Evolutionary conservation across 1,284 basidiomycete species (phyloP).

Genomic region (Phlebopus sp.): DNA sequence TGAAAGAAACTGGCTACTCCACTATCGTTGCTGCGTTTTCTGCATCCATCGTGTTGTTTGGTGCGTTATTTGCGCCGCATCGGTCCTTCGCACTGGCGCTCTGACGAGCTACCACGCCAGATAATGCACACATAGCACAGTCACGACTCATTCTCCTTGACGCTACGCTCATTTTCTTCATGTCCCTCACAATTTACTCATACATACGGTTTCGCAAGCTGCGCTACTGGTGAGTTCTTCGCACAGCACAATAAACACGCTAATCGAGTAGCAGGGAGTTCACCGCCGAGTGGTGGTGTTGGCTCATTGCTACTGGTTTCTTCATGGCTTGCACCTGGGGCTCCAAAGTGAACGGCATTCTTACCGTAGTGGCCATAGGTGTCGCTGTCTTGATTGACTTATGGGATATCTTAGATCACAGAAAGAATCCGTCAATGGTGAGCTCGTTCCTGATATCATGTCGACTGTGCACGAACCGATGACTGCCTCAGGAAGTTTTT

Average conservation of each 20-base stretch:
- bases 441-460: slow-evolving; percentile 24
- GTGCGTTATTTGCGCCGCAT: slow-evolving; percentile 43
- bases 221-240: slow-evolving; percentile 71
- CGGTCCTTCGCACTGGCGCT: neutral
- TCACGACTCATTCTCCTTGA: slow-evolving; percentile 96
- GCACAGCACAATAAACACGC: neutral
- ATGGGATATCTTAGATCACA: slow-evolving; percentile 92
- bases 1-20: slow-evolving; percentile 97
- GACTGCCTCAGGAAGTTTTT: slow-evolving; percentile 72
- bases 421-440: slow-evolving; percentile 82
- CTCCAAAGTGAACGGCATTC: slow-evolving; percentile 96
- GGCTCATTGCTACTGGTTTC: slow-evolving; percentile 88
- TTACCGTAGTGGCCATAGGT: slow-evolving; percentile 90
- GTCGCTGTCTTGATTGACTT: slow-evolving; percentile 90
- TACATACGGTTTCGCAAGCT: slow-evolving; percentile 96
- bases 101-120: slow-evolving; percentile 40
- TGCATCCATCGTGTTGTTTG: slow-evolving; percentile 82
- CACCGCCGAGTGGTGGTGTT: slow-evolving; percentile 89
- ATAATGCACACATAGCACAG: slow-evolving; percentile 96
- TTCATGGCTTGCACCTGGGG: slow-evolving; percentile 96
- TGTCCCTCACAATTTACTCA: slow-evolving; percentile 90
- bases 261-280: slow-evolving; percentile 62
- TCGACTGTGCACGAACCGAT: slow-evolving; percentile 6
- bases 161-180: slow-evolving; percentile 93
- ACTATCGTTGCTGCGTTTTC: slow-evolving; percentile 87